These are phyloP conservation scores for Periconia macrospinosa DNA, from an alignment of 2,329 filamentous ascomycete species.

Conservation along the genomic window DNA sequence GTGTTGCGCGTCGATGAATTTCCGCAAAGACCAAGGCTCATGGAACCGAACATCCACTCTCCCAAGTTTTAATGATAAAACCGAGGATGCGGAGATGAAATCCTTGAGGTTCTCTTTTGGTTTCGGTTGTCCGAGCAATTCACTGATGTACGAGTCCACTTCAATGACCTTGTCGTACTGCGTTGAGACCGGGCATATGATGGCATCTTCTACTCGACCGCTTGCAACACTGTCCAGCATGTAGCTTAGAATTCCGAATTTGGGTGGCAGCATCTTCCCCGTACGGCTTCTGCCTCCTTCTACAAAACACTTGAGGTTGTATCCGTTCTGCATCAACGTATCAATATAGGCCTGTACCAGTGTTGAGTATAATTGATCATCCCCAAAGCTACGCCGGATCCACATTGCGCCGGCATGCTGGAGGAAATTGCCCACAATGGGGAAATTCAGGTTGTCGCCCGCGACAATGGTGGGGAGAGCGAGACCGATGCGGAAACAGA, in stretches of 20 bases:
- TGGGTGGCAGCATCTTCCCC: constrained; percentile 89
- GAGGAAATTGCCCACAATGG: constrained; percentile 82
- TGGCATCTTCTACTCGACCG: constrained; percentile 83
- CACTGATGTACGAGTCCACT: constrained; percentile 86
- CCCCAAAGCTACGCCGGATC: constrained; percentile 89
- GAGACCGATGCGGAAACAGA: constrained; percentile 91
- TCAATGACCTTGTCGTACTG: constrained; percentile 99
- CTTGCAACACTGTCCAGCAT: constrained; percentile 88
- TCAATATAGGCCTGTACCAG: constrained; percentile 98
- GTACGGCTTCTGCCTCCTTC: constrained; percentile 92
- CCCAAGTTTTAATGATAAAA: constrained; percentile 85
- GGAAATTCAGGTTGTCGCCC: constrained; percentile 95
- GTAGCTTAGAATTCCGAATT: constrained; percentile 93
- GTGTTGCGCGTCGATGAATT: constrained; percentile 79
- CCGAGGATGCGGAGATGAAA: constrained; percentile 85
- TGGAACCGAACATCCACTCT: constrained; percentile 95
- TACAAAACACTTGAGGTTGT: constrained; percentile 98
- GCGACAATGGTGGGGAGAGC: constrained; percentile 89
- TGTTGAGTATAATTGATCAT: constrained; percentile 86
- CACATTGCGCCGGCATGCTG: constrained; percentile 97
- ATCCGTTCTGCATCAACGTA: constrained; percentile 84
- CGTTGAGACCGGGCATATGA: constrained; percentile 93
- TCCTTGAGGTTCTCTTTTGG: constrained; percentile 91
- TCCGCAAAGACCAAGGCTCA: constrained; percentile 87
- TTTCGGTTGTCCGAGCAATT: constrained; percentile 91